Evolutionary conservation across 2,329 filamentous ascomycete species (phyloP).

Genomic region (Pseudocercospora cruenta): DNA sequence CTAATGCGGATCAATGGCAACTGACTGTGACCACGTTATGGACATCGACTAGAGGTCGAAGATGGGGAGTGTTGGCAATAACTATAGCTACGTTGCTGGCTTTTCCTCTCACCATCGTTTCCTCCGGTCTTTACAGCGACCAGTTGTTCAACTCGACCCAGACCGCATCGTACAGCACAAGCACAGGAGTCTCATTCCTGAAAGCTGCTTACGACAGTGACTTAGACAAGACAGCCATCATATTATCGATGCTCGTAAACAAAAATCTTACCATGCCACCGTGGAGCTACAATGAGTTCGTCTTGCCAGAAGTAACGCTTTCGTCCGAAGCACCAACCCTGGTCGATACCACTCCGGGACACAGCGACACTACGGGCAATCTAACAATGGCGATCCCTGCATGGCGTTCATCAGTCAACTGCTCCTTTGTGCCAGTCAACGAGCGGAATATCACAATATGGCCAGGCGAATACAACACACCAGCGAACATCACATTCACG

Average conservation of each 20-base stretch:
- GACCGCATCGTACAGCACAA: neutral
- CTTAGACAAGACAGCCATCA: neutral
- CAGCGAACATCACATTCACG: too few relatives aligned
- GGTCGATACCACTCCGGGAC: too few relatives aligned
- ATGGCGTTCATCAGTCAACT: too few relatives aligned
- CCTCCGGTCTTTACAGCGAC: neutral
- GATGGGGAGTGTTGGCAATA: neutral
- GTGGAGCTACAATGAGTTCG: neutral
- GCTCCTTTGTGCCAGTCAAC: too few relatives aligned
- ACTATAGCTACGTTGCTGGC: neutral
- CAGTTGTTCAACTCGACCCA: neutral
- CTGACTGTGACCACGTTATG: neutral
- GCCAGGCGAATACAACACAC: too few relatives aligned
- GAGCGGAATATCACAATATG: too few relatives aligned
- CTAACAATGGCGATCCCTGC: too few relatives aligned
- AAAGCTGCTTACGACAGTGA: neutral
- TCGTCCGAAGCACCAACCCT: too few relatives aligned
- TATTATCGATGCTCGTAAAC: neutral
- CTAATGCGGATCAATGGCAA: neutral
- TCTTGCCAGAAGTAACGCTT: neutral
- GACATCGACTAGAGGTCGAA: neutral
- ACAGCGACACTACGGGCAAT: too few relatives aligned
- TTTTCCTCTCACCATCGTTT: neutral
- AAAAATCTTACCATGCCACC: neutral
- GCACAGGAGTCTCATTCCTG: neutral